Evolutionary conservation across 2,329 filamentous ascomycete species (phyloP).

Genomic region (Lachnellula hyalina): DNA sequence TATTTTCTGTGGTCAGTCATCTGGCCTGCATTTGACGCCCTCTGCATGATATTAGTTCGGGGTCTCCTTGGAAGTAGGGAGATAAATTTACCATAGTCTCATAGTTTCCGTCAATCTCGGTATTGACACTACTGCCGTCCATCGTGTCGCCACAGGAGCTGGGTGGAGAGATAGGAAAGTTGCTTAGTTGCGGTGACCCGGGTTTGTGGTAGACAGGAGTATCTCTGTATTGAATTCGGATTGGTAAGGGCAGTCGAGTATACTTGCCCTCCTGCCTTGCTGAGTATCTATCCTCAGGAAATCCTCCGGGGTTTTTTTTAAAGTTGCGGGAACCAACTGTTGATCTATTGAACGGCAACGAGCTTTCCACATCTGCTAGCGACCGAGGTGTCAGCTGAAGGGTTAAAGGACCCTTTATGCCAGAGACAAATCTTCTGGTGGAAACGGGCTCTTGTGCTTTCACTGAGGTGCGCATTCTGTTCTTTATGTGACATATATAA

Average conservation of each 20-base stretch:
- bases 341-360: conserved; percentile 3
- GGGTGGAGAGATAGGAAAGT: background rate
- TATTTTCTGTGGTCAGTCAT: background rate
- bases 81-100: background rate
- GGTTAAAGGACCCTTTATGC: conserved; percentile 25
- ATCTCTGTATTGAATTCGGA: background rate
- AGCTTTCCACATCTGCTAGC: conserved; percentile 8
- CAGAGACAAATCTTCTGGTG: conserved; percentile 19
- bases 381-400: conserved; percentile 19
- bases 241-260: background rate
- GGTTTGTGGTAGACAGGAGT: conserved; percentile 16
- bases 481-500: background rate
- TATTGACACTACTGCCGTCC: background rate
- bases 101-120: background rate
- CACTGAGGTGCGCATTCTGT: background rate
- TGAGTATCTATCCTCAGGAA: background rate
- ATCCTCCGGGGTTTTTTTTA: background rate
- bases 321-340: conserved; percentile 9
- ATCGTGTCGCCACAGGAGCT: background rate
- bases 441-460: background rate
- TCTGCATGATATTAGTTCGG: background rate
- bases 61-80: background rate
- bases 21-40: background rate
- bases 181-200: conserved; percentile 10
- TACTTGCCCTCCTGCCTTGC: background rate